Evolutionary conservation across 2,329 filamentous ascomycete genomes (phyloP).

Genomic region (Epichloe baconii): DNA sequence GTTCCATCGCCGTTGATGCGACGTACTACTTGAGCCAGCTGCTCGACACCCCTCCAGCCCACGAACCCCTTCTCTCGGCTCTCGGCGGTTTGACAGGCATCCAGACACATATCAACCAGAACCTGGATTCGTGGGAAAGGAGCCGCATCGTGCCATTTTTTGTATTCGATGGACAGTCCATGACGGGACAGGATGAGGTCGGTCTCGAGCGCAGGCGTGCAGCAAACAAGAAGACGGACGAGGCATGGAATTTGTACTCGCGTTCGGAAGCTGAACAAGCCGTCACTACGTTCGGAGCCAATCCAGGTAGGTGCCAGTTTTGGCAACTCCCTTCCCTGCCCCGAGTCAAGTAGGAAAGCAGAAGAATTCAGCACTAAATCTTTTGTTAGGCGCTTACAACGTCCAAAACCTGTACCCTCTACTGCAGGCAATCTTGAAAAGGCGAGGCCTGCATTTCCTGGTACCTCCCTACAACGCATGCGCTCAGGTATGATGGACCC

Average conservation of each 20-base stretch:
- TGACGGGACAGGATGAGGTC: slow-evolving; percentile 62
- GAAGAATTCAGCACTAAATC: background rate
- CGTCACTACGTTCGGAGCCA: slow-evolving; percentile 69
- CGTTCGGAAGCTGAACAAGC: slow-evolving; percentile 66
- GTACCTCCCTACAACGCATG: slow-evolving; percentile 81
- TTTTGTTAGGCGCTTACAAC: slow-evolving; percentile 51
- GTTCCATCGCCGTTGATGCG: slow-evolving; percentile 74
- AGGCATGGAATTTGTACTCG: slow-evolving; percentile 82
- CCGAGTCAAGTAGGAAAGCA: background rate
- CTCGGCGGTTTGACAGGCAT: slow-evolving; percentile 80
- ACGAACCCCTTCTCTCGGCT: slow-evolving; percentile 81
- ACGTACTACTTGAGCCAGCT: slow-evolving; percentile 76
- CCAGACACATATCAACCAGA: slow-evolving; percentile 58
- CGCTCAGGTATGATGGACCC: slow-evolving; percentile 51
- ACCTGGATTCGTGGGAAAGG: slow-evolving; percentile 59
- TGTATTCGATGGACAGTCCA: slow-evolving; percentile 79
- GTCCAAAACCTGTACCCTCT: slow-evolving; percentile 63
- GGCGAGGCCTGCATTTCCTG: slow-evolving; percentile 58
- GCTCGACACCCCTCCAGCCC: slow-evolving; percentile 53
- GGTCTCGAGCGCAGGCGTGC: slow-evolving; percentile 49
- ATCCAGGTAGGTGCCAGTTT: slow-evolving; percentile 44
- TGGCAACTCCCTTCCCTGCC: background rate
- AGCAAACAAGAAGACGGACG: slow-evolving; percentile 57
- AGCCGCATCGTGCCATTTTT: slow-evolving; percentile 68
- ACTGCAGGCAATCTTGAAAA: slow-evolving; percentile 60